These are phyloP conservation scores for Vitis hybrid DNA, from an alignment of 177 flowering plant species.

Conservation along the genomic window DNA sequence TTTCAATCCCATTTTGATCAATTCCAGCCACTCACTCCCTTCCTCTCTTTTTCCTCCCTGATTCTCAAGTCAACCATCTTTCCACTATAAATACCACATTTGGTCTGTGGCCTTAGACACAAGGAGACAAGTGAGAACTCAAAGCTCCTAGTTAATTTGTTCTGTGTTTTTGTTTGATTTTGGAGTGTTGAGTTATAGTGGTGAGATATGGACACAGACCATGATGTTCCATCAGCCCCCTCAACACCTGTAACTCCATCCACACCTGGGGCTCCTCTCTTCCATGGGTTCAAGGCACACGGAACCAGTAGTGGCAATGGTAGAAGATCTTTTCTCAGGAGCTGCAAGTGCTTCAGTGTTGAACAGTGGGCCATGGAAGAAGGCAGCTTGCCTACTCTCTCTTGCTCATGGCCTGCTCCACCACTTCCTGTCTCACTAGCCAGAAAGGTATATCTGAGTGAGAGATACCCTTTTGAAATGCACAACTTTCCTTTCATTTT, in stretches of 20 bases:
- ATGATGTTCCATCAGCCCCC: slow-evolving; percentile 49
- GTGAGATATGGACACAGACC: slow-evolving; percentile 1
- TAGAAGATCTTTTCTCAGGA: slow-evolving; percentile 44
- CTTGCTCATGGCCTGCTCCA: slow-evolving; percentile 37
- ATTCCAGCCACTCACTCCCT: slow-evolving; percentile 11
- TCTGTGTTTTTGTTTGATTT: too few species aligned
- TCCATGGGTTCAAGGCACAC: slow-evolving; percentile 46
- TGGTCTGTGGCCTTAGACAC: background rate
- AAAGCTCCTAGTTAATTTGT: too few species aligned
- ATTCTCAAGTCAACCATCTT: slow-evolving; percentile 27
- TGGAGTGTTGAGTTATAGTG: too few species aligned
- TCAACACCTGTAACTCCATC: slow-evolving; percentile 71
- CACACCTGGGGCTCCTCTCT: slow-evolving; percentile 72
- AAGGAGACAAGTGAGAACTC: background rate
- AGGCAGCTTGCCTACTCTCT: slow-evolving; percentile 36
- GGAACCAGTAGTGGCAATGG: slow-evolving; percentile 11
- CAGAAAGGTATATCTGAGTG: slow-evolving; percentile 43
- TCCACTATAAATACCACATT: slow-evolving; percentile 9
- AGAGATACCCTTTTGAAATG: too few species aligned
- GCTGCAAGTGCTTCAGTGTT: slow-evolving; percentile 53
- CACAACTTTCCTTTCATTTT: background rate
- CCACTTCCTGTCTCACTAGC: slow-evolving; percentile 50
- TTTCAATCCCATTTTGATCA: slow-evolving; percentile 5
- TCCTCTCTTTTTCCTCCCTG: slow-evolving; percentile 5
- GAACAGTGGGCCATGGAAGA: slow-evolving; percentile 53